These are phyloP conservation scores for Populus alba DNA, from an alignment of 345 rosid genomes.

Conservation along the genomic window DNA sequence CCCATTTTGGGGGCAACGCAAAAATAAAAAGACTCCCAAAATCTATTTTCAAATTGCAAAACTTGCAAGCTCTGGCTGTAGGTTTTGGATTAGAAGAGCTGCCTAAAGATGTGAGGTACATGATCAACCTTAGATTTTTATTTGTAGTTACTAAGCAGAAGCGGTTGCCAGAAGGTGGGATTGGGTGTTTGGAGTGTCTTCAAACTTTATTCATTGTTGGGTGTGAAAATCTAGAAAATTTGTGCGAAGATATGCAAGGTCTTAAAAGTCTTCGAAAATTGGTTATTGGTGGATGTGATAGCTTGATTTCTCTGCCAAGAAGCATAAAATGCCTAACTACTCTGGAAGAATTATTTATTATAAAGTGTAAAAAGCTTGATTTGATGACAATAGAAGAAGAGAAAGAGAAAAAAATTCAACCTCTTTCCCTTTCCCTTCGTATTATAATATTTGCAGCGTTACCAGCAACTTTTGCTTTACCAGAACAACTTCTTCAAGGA, in stretches of 20 bases:
- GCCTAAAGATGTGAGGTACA: conserved; percentile 1
- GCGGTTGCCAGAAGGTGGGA: background rate
- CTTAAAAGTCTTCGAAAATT: conserved; percentile 22
- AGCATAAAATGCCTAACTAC: conserved; percentile 6
- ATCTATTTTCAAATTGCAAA: background rate
- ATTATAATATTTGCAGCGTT: conserved; percentile 7
- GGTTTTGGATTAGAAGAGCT: background rate
- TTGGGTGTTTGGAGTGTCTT: conserved; percentile 24
- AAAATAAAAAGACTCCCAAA: background rate
- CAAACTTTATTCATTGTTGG: conserved; percentile 6
- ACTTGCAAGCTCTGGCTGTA: background rate
- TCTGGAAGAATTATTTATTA: conserved; percentile 16
- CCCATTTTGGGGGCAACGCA: no score
- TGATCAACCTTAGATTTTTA: background rate
- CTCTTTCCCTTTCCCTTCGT: conserved; percentile 2
- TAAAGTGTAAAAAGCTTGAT: conserved; percentile 14
- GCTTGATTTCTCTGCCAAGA: conserved; percentile 14
- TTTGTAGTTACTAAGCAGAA: background rate
- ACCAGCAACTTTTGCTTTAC: conserved; percentile 14
- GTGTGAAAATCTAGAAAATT: conserved; percentile 19
- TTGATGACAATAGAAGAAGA: conserved; percentile 12
- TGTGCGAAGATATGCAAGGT: conserved; percentile 13
- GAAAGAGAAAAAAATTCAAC: background rate
- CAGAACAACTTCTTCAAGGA: conserved; percentile 20
- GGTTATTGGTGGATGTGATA: conserved; percentile 10